phyloP scores from a whole-genome alignment of 2,329 filamentous ascomycete species.

The Rhinocladiella similis region DNA sequence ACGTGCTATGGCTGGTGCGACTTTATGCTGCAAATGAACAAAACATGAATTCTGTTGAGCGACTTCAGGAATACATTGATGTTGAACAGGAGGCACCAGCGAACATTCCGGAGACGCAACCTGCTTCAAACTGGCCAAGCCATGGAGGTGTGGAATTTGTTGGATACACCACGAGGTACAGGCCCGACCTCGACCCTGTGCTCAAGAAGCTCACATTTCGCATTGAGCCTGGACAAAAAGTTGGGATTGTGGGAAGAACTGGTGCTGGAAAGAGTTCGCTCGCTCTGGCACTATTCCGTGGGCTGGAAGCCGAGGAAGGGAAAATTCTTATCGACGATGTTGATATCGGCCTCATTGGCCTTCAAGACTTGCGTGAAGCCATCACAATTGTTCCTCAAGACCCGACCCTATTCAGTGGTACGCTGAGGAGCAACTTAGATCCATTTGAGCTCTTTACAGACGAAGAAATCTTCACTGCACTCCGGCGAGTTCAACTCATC shows the following conservation, averaged over 20 bases:
- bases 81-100: slow-evolving; percentile 88
- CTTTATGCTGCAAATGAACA: slow-evolving; percentile 95
- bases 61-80: slow-evolving; percentile 94
- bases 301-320: slow-evolving; percentile 85
- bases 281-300: slow-evolving; percentile 88
- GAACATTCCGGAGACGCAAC: slow-evolving; percentile 75
- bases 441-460: slow-evolving; percentile 88
- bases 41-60: slow-evolving; percentile 99
- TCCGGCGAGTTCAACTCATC: slow-evolving; percentile 87
- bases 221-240: slow-evolving; percentile 83
- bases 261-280: slow-evolving; percentile 96
- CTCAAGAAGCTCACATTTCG: slow-evolving; percentile 82
- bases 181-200: slow-evolving; percentile 82
- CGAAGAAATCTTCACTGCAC: slow-evolving; percentile 81
- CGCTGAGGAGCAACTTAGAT: slow-evolving; percentile 68
- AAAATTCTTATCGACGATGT: slow-evolving; percentile 87
- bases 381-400: slow-evolving; percentile 99
- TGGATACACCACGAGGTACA: slow-evolving; percentile 85
- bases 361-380: slow-evolving; percentile 88
- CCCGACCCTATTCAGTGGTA: slow-evolving; percentile 44
- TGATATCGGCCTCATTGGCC: slow-evolving; percentile 85
- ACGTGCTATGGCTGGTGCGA: slow-evolving; percentile 92
- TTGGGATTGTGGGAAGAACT: slow-evolving; percentile 93
- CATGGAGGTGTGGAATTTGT: slow-evolving; percentile 85
- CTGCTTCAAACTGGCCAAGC: slow-evolving; percentile 78